Evolutionary conservation across 805 yeast species (phyloP).

Genomic region (Suhomyces kilbournensis): DNA sequence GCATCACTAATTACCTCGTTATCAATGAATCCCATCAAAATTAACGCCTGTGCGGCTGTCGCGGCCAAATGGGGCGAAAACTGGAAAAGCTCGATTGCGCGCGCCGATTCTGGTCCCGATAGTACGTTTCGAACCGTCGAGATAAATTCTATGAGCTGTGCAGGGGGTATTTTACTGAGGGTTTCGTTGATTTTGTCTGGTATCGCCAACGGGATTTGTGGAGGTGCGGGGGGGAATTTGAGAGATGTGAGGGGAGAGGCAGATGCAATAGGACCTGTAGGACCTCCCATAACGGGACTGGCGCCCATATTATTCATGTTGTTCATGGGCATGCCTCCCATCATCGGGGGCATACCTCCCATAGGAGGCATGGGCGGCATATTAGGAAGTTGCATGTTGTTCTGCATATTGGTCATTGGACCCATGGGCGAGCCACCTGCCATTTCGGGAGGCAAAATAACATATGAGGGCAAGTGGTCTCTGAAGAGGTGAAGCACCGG

Average conservation of each 20-base stretch:
- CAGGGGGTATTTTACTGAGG: constrained; percentile 64
- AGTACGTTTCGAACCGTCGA: constrained; percentile 61
- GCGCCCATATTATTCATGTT: neutral
- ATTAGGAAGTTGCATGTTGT: neutral
- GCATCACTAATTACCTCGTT: constrained; percentile 64
- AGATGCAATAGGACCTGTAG: neutral
- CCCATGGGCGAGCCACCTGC: constrained; percentile 5
- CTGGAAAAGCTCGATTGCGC: constrained; percentile 53
- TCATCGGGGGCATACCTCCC: neutral
- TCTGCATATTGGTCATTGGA: neutral
- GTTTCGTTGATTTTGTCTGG: constrained; percentile 62
- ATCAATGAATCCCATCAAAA: constrained; percentile 75
- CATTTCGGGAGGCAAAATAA: constrained; percentile 54
- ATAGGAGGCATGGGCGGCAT: neutral
- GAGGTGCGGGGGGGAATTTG: constrained; percentile 46
- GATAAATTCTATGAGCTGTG: constrained; percentile 64
- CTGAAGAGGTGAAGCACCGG: constrained; percentile 45
- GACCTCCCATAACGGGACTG: neutral
- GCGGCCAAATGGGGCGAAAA: constrained; percentile 57
- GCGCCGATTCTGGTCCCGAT: constrained; percentile 45
- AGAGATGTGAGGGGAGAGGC: neutral
- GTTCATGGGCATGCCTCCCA: neutral
- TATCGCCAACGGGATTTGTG: constrained; percentile 42
- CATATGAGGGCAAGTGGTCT: constrained; percentile 52
- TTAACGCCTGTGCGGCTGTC: constrained; percentile 69